Conservation (phyloP, 2,329 filamentous ascomycete species). For the Neofusicoccum cordaticola region DNA sequence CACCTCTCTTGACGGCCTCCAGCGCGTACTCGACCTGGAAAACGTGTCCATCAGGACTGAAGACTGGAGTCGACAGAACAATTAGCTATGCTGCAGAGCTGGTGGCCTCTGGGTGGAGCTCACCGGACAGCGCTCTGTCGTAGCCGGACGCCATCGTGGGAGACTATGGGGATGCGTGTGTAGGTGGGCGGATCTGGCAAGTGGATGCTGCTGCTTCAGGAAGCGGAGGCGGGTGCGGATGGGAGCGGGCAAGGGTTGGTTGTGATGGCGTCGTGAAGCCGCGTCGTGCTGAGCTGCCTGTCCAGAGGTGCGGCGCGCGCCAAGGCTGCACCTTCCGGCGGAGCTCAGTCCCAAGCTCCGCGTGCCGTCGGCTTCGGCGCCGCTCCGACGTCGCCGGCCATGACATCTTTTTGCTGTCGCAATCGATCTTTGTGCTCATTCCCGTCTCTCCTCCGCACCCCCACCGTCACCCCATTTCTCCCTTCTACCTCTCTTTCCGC, state of each 20-base stretch:
- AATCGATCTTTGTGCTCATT: neutral
- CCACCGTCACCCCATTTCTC: neutral
- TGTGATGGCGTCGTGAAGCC: conserved; percentile 12
- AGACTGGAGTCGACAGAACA: conserved; percentile 63
- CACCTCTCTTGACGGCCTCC: conserved; percentile 97
- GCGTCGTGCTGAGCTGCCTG: conserved; percentile 17
- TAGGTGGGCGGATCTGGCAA: neutral
- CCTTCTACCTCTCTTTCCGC: neutral
- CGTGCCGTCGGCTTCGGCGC: neutral
- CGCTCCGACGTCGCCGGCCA: neutral
- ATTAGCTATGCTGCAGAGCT: conserved; percentile 26
- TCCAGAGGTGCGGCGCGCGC: conserved; percentile 2
- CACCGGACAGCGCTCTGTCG: conserved; percentile 98
- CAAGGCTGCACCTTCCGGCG: neutral
- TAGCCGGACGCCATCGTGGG: conserved; percentile 72
- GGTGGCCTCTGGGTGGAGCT: conserved; percentile 42
- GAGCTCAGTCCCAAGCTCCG: conserved; percentile 16
- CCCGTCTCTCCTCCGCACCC: neutral
- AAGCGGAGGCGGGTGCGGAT: neutral
- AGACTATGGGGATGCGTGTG: neutral
- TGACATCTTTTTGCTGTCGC: conserved; percentile 14
- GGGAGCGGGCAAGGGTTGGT: neutral
- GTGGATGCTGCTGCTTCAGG: neutral
- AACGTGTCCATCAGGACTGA: conserved; percentile 98
- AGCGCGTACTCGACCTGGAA: conserved; percentile 99